phyloP scores from a whole-genome alignment of 176 grass and related monocot species.

The Panicum miliaceum region DNA sequence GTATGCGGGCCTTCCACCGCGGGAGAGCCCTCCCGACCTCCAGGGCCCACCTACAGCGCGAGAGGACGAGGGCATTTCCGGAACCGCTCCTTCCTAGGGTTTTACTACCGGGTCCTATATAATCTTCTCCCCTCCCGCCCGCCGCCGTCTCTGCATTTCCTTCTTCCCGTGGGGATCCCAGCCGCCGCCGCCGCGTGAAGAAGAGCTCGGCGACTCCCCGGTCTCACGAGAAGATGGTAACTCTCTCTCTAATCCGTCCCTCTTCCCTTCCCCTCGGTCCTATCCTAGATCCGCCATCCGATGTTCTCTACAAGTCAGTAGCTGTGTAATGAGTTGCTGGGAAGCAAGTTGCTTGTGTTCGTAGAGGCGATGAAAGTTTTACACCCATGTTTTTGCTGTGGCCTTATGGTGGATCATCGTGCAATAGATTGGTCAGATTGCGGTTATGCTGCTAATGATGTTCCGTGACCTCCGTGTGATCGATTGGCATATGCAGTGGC shows the following conservation, averaged over 20 bases:
- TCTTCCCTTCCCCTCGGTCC: too few relatives aligned
- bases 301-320: background rate
- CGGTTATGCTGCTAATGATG: background rate
- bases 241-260: background rate
- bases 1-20: background rate
- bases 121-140: background rate
- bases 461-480: too few relatives aligned
- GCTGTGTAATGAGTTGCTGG: background rate
- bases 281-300: background rate
- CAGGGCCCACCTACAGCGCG: slow-evolving; percentile 16
- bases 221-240: slow-evolving; percentile 42
- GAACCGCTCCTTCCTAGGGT: slow-evolving; percentile 31
- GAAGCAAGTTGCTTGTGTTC: background rate
- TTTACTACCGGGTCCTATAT: slow-evolving; percentile 30
- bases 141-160: slow-evolving; percentile 1
- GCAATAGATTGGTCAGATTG: too few relatives aligned
- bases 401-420: too few relatives aligned
- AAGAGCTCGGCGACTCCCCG: background rate
- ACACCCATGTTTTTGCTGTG: background rate
- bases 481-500: background rate
- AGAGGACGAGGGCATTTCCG: slow-evolving; percentile 16
- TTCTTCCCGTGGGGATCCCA: slow-evolving; percentile 11
- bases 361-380: background rate
- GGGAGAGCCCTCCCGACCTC: too few relatives aligned
- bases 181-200: slow-evolving; percentile 27